A percentile compares a stretch with the other conserved stretches of the same genome.
Conservation (phyloP, 176 grass and related monocot genomes). For the Bothriochloa decipiens region DNA sequence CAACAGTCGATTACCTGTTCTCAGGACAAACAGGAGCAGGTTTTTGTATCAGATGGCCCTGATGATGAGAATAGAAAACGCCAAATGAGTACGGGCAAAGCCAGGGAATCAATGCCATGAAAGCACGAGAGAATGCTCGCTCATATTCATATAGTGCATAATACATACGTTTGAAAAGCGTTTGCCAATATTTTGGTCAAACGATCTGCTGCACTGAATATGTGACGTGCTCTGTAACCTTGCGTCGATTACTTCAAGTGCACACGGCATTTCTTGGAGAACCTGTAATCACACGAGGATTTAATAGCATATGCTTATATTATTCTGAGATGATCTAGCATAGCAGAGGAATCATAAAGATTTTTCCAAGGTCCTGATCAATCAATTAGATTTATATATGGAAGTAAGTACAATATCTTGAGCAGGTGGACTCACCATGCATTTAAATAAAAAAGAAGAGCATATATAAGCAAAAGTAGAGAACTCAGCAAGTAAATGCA, state of each 20-base stretch:
- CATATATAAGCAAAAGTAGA: neutral
- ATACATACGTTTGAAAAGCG: conserved; percentile 5
- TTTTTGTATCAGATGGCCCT: conserved; percentile 28
- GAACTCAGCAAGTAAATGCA: neutral
- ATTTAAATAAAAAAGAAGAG: neutral
- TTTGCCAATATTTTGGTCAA: neutral
- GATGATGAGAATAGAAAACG: conserved; percentile 6
- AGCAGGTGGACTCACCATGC: neutral
- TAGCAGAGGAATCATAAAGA: neutral
- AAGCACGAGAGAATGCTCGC: conserved; percentile 14
- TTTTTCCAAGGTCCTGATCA: neutral
- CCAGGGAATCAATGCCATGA: neutral
- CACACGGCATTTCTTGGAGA: conserved; percentile 41
- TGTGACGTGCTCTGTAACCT: conserved; percentile 9
- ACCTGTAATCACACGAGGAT: conserved; percentile 15
- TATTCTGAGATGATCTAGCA: neutral
- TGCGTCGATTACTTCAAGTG: conserved; percentile 24
- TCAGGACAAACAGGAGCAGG: conserved; percentile 5
- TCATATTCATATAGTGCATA: neutral
- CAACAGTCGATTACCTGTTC: conserved; percentile 31
- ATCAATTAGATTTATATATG: neutral
- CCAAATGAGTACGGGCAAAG: neutral
- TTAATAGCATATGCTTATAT: neutral
- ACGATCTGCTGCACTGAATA: conserved; percentile 25
- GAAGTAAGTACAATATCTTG: neutral